Base-by-base conservation (phyloP, 306 rosid genomes). In the Carpinus viminea region DNA sequence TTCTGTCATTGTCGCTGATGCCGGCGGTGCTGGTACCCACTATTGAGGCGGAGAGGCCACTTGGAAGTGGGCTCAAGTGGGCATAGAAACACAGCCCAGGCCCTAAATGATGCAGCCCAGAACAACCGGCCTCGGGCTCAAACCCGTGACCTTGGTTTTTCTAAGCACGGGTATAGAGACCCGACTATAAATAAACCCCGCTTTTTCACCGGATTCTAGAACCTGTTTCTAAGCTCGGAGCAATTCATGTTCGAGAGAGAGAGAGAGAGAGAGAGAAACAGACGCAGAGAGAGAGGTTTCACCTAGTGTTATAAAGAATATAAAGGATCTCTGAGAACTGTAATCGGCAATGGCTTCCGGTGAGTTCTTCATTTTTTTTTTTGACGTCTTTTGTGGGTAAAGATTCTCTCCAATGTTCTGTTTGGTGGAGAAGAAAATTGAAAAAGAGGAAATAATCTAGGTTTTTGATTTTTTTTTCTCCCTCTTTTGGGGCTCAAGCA, bases 341-440 rank as follows among this genome's bases (percentile, higher is more conserved):
- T 46, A n/a, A n/a, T 38, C 72, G 28, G 47, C 72, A 68, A 68
- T 68, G 72, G 72, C 51, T 68, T 68, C 72, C 50, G 72, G 72
- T 68, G 48, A 68, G 31, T 43, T 68, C 48, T n/a, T n/a, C n/a
- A 41, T n/a, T 38, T 17, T 2, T 12, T 20, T 62, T 15, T 16
- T 5, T 62, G 5, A 17, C 31, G 7, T 66, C 48, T 66, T 66
- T 31, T 62, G 50, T 6, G 11, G 12, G 15, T 8, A n/a, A 36
- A 17, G 2, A 66, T 38, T 38, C 71, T 15, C 50, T 66, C 26
- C 26, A 38, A 66, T 38, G 15, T 5, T 36, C 71, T 41, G 24
- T 15, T 66, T 38, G 1, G 71, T 66, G 46, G 71, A 4, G 48
- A 6, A 66, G 71, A 38, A 66, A 66, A 0, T n/a, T 43, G 13